Evolutionary conservation across 805 yeast species (phyloP).

Genomic region (Nakazawaea laoshanensis): DNA sequence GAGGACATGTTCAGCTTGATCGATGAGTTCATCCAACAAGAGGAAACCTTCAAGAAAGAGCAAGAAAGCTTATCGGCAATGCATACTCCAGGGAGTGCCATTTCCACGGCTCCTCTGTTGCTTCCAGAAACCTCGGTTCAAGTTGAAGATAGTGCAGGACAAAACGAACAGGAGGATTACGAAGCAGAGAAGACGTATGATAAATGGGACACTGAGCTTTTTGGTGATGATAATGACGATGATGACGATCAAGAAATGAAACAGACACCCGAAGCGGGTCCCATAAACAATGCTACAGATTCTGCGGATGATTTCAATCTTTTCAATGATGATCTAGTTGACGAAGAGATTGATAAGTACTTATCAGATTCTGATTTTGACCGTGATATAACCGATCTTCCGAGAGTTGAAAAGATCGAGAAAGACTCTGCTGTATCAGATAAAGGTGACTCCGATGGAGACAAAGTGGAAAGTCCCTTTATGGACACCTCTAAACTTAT

Average conservation of each 20-base stretch:
- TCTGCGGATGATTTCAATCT: conserved; percentile 19
- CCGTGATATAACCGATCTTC: conserved; percentile 7
- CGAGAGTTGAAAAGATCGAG: background rate
- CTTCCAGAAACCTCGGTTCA: background rate
- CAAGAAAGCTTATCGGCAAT: conserved; percentile 15
- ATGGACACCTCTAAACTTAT: conserved; percentile 36
- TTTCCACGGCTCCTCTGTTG: background rate
- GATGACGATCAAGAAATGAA: conserved; percentile 10
- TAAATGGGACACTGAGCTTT: conserved; percentile 13
- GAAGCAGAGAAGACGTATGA: conserved; percentile 6
- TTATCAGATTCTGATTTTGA: conserved; percentile 6
- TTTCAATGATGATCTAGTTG: conserved; percentile 20
- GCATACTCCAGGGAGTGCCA: conserved; percentile 11
- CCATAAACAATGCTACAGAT: conserved; percentile 1
- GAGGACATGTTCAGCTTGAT: conserved; percentile 19
- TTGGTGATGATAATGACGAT: conserved; percentile 16
- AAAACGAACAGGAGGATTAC: background rate
- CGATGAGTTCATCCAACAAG: conserved; percentile 18
- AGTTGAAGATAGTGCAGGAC: background rate
- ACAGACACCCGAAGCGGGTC: background rate
- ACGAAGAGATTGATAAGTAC: conserved; percentile 19
- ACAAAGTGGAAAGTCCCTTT: conserved; percentile 1
- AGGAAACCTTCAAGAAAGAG: conserved; percentile 10
- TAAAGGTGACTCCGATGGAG: background rate
- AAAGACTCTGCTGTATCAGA: background rate